A percentile compares a stretch with the other conserved stretches of the same genome.
These are phyloP conservation scores for Solioccasus polychromus DNA, from an alignment of 768 basidiomycete genomes.

Conservation along the genomic window DNA sequence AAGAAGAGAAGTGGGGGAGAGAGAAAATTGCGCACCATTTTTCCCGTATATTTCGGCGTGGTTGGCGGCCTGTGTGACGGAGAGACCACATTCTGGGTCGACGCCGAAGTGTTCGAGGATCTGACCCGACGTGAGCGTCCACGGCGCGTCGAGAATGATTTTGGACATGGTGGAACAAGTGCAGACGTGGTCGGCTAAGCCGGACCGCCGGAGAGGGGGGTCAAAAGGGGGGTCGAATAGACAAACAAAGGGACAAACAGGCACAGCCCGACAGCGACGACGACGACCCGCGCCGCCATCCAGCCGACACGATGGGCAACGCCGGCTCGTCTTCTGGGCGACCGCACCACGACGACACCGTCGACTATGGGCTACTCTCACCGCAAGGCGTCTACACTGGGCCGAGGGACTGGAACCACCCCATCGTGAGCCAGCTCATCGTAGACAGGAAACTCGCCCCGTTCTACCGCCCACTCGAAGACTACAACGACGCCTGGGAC, in stretches of 20 bases:
- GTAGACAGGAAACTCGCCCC: constrained; percentile 86
- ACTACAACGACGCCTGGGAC: constrained; percentile 87
- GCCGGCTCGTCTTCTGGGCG: constrained; percentile 72
- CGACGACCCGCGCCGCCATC: constrained; percentile 5
- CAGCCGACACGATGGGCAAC: constrained; percentile 64
- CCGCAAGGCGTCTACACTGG: constrained; percentile 89
- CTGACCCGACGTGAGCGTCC: constrained; percentile 69
- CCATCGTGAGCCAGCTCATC: constrained; percentile 84
- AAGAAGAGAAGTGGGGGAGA: neutral
- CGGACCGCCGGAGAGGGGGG: constrained; percentile 11
- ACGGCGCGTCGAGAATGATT: constrained; percentile 65
- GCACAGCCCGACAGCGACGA: constrained; percentile 1
- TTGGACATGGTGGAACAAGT: neutral
- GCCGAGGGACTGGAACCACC: constrained; percentile 84
- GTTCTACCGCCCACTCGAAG: constrained; percentile 94
- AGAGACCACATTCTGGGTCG: constrained; percentile 59
- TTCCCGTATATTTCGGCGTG: constrained; percentile 81
- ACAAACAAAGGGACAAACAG: constrained; percentile 26
- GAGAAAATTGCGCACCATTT: constrained; percentile 59
- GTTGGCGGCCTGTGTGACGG: constrained; percentile 60
- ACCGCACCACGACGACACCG: constrained; percentile 73
- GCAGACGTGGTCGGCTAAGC: constrained; percentile 5
- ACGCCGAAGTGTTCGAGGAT: constrained; percentile 74
- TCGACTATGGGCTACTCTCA: constrained; percentile 77
- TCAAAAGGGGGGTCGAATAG: constrained; percentile 12